A percentile compares a stretch with the other conserved stretches of the same genome.
Conservation (phyloP, 805 yeast species). For the Candida insectorum region DNA sequence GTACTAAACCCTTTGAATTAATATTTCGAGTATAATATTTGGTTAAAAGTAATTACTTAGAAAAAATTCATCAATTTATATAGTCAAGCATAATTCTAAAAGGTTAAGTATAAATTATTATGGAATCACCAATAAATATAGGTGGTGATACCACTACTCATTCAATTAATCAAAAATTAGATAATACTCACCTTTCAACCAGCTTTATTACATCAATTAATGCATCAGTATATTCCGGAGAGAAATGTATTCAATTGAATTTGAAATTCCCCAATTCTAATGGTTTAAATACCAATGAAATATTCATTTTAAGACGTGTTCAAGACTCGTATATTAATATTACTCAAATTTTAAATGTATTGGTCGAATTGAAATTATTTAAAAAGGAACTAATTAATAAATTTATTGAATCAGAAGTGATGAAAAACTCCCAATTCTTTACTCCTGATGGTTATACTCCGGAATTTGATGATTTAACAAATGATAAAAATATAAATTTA, state of each 20-base stretch:
- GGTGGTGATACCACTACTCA: slow-evolving; percentile 43
- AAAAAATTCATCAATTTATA: too few relatives aligned
- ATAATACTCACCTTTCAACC: slow-evolving; percentile 31
- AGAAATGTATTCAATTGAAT: slow-evolving; percentile 33
- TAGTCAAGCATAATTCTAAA: too few relatives aligned
- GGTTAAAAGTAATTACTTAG: too few relatives aligned
- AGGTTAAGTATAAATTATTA: too few relatives aligned
- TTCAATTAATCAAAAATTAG: slow-evolving; percentile 33
- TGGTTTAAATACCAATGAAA: slow-evolving; percentile 2
- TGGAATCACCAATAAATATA: slow-evolving; percentile 41
- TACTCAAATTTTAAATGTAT: slow-evolving; percentile 33
- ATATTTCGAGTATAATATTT: too few relatives aligned
- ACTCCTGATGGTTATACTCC: slow-evolving; percentile 16
- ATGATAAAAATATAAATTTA: slow-evolving; percentile 23
- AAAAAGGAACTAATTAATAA: slow-evolving; percentile 23
- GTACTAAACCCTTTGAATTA: too few relatives aligned
- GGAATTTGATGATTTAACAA: slow-evolving; percentile 25
- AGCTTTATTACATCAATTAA: slow-evolving; percentile 16
- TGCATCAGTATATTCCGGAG: slow-evolving; percentile 34
- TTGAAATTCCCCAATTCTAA: slow-evolving; percentile 2
- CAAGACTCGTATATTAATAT: slow-evolving; percentile 41
- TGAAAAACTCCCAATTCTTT: slow-evolving; percentile 27
- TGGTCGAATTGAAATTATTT: slow-evolving; percentile 25
- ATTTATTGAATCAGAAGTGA: slow-evolving; percentile 31
- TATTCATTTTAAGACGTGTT: slow-evolving; percentile 34